phyloP scores from a whole-genome alignment of 2,329 filamentous ascomycete genomes.

The Cladosporium austrohemisphaericum region DNA sequence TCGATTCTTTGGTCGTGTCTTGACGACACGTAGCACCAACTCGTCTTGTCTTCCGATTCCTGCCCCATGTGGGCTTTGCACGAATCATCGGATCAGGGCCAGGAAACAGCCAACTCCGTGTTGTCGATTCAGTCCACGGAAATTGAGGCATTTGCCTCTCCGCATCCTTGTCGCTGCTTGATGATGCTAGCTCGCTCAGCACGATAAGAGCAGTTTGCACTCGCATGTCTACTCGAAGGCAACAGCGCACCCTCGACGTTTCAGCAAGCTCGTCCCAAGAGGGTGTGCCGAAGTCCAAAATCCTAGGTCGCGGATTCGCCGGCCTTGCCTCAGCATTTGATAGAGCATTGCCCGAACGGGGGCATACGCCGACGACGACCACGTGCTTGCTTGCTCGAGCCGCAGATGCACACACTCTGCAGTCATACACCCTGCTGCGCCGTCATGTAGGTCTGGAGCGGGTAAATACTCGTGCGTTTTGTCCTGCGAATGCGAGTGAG shows the following conservation, averaged over 20 bases:
- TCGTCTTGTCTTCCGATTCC: not conserved
- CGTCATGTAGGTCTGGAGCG: not conserved
- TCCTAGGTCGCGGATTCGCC: constrained; percentile 6
- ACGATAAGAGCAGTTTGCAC: not conserved
- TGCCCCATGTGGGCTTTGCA: constrained; percentile 2
- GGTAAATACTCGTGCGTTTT: not conserved
- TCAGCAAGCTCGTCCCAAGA: not conserved
- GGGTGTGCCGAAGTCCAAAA: constrained; percentile 4
- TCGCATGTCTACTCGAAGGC: not conserved
- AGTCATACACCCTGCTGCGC: no score
- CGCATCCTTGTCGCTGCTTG: not conserved
- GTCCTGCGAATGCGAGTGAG: not conserved
- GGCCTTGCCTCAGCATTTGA: not conserved
- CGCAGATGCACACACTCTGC: not conserved
- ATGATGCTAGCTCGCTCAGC: no score
- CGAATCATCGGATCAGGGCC: constrained; percentile 1
- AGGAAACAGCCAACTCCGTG: not conserved
- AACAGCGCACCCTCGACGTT: not conserved
- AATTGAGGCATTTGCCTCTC: not conserved
- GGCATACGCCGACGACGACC: no score
- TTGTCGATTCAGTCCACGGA: not conserved
- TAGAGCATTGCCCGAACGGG: no score
- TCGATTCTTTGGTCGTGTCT: not conserved
- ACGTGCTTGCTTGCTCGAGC: not conserved
- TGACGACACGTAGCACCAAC: not conserved